phyloP scores from a whole-genome alignment of 148 eudicot genomes.

The Vaccinium myrtillus region DNA sequence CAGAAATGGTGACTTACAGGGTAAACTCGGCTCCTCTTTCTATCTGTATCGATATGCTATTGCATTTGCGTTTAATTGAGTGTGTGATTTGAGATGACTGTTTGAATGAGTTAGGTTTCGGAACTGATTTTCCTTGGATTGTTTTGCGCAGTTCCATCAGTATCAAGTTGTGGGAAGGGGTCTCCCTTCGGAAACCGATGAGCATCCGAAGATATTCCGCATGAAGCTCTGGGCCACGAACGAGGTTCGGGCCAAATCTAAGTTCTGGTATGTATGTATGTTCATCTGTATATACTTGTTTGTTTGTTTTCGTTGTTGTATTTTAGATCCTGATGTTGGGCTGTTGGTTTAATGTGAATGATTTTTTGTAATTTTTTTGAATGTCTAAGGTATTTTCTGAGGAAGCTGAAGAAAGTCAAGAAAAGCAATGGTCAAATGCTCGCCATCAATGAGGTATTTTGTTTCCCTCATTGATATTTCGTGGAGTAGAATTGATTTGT shows the following conservation, averaged over 20 bases:
- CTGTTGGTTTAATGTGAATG: background rate
- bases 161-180: slow-evolving; percentile 89
- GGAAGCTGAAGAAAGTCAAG: slow-evolving; percentile 98
- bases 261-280: slow-evolving; percentile 60
- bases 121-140: background rate
- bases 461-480: background rate
- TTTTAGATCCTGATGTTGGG: background rate
- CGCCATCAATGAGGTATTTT: slow-evolving; percentile 78
- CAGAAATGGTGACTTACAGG: slow-evolving; percentile 28
- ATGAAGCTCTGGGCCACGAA: slow-evolving; percentile 97
- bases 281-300: background rate
- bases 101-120: background rate
- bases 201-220: slow-evolving; percentile 81
- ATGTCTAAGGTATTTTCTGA: slow-evolving; percentile 68
- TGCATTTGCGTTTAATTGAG: background rate
- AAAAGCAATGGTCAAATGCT: slow-evolving; percentile 93
- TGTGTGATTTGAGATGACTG: background rate
- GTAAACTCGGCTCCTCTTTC: slow-evolving; percentile 6
- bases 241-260: slow-evolving; percentile 92
- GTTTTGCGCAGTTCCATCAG: slow-evolving; percentile 66
- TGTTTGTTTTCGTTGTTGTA: background rate
- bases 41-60: background rate
- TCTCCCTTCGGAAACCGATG: slow-evolving; percentile 69
- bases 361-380: background rate
- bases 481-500: background rate